Evolutionary conservation across 352 stramenopile species (phyloP).

Genomic region (Globisporangium irregulare): DNA sequence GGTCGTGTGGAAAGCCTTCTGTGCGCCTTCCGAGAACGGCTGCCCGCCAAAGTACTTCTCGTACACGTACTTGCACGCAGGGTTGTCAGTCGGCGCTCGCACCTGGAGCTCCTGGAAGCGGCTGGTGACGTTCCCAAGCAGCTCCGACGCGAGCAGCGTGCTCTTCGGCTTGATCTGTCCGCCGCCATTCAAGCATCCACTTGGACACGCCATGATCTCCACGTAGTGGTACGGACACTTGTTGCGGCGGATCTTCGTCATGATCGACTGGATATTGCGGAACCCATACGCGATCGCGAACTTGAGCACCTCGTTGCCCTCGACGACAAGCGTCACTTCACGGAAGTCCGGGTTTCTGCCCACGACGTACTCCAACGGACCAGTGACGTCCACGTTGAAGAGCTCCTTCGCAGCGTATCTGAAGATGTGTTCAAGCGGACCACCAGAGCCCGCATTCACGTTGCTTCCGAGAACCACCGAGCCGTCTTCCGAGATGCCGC

Average conservation of each 20-base stretch:
- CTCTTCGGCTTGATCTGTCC: conserved; percentile 88
- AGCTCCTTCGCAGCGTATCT: conserved; percentile 86
- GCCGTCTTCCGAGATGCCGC: conserved; percentile 58
- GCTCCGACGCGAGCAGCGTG: conserved; percentile 45
- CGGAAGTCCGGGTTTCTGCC: conserved; percentile 90
- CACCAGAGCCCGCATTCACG: conserved; percentile 74
- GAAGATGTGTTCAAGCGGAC: conserved; percentile 93
- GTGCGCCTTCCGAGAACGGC: conserved; percentile 73
- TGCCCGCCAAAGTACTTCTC: conserved; percentile 71
- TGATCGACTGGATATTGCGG: conserved; percentile 96
- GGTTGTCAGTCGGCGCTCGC: conserved; percentile 60
- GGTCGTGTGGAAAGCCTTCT: conserved; percentile 62
- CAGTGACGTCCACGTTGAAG: conserved; percentile 81
- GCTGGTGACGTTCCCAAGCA: conserved; percentile 62
- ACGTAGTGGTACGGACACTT: conserved; percentile 95
- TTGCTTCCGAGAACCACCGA: conserved; percentile 53
- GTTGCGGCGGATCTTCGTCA: conserved; percentile 90
- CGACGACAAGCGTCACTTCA: conserved; percentile 68
- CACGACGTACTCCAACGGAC: conserved; percentile 82
- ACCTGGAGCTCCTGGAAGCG: conserved; percentile 68
- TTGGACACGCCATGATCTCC: conserved; percentile 98
- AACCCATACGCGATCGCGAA: conserved; percentile 97
- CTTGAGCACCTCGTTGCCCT: conserved; percentile 82
- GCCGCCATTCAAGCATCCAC: conserved; percentile 96
- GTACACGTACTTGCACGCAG: conserved; percentile 76